phyloP scores from a whole-genome alignment of 306 rosid genomes.

The Luffa aegyptiaca region DNA sequence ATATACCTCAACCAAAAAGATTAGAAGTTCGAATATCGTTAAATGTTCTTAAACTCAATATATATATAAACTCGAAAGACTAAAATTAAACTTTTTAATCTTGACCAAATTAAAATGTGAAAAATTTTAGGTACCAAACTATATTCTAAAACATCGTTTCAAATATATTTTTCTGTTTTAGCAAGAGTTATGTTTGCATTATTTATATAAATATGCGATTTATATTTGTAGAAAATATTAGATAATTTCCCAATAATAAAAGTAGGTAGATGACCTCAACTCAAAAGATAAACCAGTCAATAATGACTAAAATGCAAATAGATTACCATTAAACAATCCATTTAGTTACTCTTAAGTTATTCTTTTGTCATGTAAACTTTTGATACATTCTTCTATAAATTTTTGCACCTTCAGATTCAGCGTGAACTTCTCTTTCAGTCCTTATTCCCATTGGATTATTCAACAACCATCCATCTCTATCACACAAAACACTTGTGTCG shows the following conservation, averaged over 20 bases:
- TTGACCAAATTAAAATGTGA: too few relatives aligned
- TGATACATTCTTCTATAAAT: slow-evolving; percentile 69
- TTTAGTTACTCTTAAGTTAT: background rate
- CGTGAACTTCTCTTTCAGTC: slow-evolving; percentile 91
- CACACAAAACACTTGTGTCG: slow-evolving; percentile 35
- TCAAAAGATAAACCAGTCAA: background rate
- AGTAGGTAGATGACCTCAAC: background rate
- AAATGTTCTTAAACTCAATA: too few relatives aligned
- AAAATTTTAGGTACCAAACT: too few relatives aligned
- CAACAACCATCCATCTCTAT: slow-evolving; percentile 72
- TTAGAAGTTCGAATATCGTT: too few relatives aligned
- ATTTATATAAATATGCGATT: background rate
- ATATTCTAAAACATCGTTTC: too few relatives aligned
- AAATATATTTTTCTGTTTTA: too few relatives aligned
- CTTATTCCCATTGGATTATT: slow-evolving; percentile 74
- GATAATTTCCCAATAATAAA: background rate
- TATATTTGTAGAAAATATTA: background rate
- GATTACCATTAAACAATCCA: background rate
- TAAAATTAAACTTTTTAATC: too few relatives aligned
- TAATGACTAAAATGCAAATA: background rate
- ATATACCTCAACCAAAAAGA: too few relatives aligned
- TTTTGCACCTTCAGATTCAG: slow-evolving; percentile 66
- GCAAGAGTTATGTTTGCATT: too few relatives aligned
- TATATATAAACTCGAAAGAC: too few relatives aligned
- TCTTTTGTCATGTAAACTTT: slow-evolving; percentile 20